Evolutionary conservation across 441 rosid species (phyloP).

Genomic region (Eruca vesicaria): DNA sequence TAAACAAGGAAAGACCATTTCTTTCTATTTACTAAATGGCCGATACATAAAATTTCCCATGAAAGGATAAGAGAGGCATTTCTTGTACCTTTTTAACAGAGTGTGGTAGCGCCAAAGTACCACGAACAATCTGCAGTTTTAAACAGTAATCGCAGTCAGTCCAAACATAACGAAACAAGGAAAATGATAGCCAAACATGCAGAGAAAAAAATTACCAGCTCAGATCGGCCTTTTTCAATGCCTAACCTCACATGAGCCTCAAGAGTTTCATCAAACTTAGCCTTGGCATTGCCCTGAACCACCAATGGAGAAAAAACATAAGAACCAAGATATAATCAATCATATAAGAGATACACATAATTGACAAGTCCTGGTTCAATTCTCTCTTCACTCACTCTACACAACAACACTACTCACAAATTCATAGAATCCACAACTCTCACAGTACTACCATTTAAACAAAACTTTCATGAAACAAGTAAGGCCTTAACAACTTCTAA

Average conservation of each 20-base stretch:
- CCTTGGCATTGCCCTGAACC: slow-evolving; percentile 70
- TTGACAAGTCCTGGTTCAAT: neutral
- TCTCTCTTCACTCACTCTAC: neutral
- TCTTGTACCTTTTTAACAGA: slow-evolving; percentile 74
- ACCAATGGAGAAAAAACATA: slow-evolving; percentile 31
- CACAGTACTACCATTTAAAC: neutral
- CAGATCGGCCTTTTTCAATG: slow-evolving; percentile 71
- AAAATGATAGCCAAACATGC: neutral
- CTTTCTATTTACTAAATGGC: neutral
- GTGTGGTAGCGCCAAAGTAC: slow-evolving; percentile 81
- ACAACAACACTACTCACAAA: neutral
- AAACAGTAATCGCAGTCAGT: slow-evolving; percentile 9
- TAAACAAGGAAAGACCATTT: slow-evolving; percentile 34
- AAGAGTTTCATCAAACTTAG: slow-evolving; percentile 79
- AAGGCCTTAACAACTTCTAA: slow-evolving; percentile 51
- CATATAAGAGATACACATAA: neutral
- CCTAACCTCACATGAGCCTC: slow-evolving; percentile 93
- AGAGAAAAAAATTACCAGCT: slow-evolving; percentile 51
- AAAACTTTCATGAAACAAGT: neutral
- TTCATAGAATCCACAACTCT: neutral
- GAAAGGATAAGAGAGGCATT: slow-evolving; percentile 10
- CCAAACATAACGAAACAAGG: neutral
- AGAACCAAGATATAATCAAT: neutral
- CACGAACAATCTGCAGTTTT: slow-evolving; percentile 84
- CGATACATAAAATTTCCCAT: neutral